These are phyloP conservation scores for Aspergillus tanneri DNA, from an alignment of 2,329 filamentous ascomycete genomes.

Conservation along the genomic window DNA sequence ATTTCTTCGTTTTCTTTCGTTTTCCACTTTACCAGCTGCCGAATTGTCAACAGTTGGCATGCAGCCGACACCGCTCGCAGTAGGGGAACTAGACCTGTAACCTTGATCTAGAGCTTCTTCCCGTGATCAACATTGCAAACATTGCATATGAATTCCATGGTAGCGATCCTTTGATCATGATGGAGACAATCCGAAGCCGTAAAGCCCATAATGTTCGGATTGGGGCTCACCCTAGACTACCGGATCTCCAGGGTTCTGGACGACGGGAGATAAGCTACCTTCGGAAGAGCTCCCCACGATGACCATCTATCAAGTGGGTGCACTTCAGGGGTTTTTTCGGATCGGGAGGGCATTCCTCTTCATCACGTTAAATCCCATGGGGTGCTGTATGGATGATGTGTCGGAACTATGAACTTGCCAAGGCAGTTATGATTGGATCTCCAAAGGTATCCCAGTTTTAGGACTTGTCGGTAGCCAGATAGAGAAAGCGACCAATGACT, in stretches of 20 bases:
- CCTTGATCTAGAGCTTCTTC: constrained; percentile 61
- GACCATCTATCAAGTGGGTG: constrained; percentile 63
- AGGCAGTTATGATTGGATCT: constrained; percentile 56
- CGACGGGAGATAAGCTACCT: constrained; percentile 60
- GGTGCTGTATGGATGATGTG: constrained; percentile 59
- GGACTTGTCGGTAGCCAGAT: constrained; percentile 56
- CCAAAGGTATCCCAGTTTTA: constrained; percentile 53
- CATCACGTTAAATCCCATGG: constrained; percentile 65
- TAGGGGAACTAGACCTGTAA: constrained; percentile 51
- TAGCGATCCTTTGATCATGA: constrained; percentile 65
- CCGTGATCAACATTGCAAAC: constrained; percentile 62
- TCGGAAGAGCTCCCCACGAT: constrained; percentile 59
- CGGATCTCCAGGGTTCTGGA: constrained; percentile 66
- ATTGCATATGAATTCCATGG: constrained; percentile 62
- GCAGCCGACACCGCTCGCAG: constrained; percentile 11
- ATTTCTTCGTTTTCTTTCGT: not conserved
- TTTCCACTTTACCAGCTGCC: not conserved
- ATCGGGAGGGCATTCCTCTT: constrained; percentile 55
- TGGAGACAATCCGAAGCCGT: constrained; percentile 57
- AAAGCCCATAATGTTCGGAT: constrained; percentile 58
- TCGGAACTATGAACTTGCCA: constrained; percentile 52
- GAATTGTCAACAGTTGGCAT: not conserved
- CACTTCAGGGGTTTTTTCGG: constrained; percentile 60
- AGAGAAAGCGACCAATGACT: constrained; percentile 54
- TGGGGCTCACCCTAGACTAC: constrained; percentile 64